Conservation (phyloP, 805 yeast species). For the Pichia cephalocereana region DNA sequence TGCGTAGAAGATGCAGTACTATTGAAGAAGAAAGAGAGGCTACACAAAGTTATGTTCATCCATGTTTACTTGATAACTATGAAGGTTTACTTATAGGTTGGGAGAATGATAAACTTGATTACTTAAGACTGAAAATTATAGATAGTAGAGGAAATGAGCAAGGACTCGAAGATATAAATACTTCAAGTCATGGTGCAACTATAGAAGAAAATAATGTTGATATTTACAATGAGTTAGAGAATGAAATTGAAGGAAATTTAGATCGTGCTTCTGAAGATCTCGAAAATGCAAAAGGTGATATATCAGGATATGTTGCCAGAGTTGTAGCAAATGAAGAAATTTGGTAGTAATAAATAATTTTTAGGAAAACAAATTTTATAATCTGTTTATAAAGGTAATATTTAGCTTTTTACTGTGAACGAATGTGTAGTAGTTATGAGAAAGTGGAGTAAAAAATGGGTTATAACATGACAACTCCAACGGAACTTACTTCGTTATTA, state of each 20-base stretch:
- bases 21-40: conserved; percentile 51
- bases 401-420: neutral
- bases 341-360: neutral
- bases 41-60: conserved; percentile 41
- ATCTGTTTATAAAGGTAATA: neutral
- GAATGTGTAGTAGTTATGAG: no score
- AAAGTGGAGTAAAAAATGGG: neutral
- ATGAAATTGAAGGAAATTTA: neutral
- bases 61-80: conserved; percentile 35
- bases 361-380: neutral
- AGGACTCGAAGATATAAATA: neutral
- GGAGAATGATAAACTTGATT: conserved; percentile 40
- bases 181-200: neutral
- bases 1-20: conserved; percentile 33
- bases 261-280: neutral
- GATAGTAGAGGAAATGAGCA: neutral
- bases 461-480: conserved; percentile 83
- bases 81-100: conserved; percentile 54
- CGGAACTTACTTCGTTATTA: conserved; percentile 49
- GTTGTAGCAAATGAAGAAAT: neutral
- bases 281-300: neutral
- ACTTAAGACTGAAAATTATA: conserved; percentile 24
- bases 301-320: conserved; percentile 3
- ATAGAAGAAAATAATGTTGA: neutral
- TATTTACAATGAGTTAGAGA: neutral